phyloP scores from a whole-genome alignment of 2,329 filamentous ascomycete species.

The Cercospora beticola region DNA sequence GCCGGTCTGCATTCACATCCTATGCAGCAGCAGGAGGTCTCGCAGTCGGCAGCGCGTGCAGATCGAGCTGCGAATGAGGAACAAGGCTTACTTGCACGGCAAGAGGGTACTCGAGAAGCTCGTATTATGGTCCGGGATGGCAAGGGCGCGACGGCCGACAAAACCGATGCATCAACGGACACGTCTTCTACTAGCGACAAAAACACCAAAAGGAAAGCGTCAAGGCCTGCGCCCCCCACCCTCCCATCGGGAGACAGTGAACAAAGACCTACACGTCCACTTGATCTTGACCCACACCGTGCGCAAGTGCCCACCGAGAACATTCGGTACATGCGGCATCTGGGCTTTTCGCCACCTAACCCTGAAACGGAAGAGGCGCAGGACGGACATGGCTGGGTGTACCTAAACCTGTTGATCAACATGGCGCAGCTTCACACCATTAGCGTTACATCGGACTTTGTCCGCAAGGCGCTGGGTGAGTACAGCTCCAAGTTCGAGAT shows the following conservation, averaged over 20 bases:
- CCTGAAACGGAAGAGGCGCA: slow-evolving; percentile 53
- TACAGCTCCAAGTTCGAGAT: slow-evolving; percentile 75
- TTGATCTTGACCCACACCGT: slow-evolving; percentile 77
- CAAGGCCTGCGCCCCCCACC: neutral
- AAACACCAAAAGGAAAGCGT: neutral
- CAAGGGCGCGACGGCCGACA: slow-evolving; percentile 20
- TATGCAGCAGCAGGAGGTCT: slow-evolving; percentile 58
- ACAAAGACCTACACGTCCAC: slow-evolving; percentile 73
- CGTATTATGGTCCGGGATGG: slow-evolving; percentile 42
- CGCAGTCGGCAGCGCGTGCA: slow-evolving; percentile 53
- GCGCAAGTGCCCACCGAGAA: slow-evolving; percentile 73
- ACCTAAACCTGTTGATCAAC: slow-evolving; percentile 75
- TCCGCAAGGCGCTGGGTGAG: slow-evolving; percentile 68
- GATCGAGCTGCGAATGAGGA: slow-evolving; percentile 46
- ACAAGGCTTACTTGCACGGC: slow-evolving; percentile 37
- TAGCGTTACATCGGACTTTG: slow-evolving; percentile 76
- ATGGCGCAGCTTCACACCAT: slow-evolving; percentile 83
- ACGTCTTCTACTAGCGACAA: slow-evolving; percentile 3
- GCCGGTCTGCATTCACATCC: slow-evolving; percentile 50
- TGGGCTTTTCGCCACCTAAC: slow-evolving; percentile 65
- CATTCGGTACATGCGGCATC: slow-evolving; percentile 73
- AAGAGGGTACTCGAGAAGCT: slow-evolving; percentile 49
- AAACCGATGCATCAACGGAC: slow-evolving; percentile 10
- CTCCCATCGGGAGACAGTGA: slow-evolving; percentile 43
- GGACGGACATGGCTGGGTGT: slow-evolving; percentile 76